A percentile compares a stretch with the other conserved stretches of the same genome.
phyloP scores from a whole-genome alignment of 306 rosid genomes.

The Aeschynomene evenia region DNA sequence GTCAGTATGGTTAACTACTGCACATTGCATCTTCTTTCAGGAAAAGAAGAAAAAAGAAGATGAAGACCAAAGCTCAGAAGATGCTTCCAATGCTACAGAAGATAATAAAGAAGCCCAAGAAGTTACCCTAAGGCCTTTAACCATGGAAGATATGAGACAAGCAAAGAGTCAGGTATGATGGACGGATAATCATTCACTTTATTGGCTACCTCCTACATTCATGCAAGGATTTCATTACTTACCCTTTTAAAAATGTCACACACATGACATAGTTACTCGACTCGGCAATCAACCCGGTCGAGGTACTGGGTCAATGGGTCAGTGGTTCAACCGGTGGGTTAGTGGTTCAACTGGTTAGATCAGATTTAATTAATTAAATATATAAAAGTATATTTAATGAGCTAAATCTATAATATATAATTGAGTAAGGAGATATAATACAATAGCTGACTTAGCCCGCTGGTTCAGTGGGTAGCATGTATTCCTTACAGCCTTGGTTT shows the following conservation, averaged over 20 bases:
- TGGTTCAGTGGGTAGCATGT: too few species aligned
- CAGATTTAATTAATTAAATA: too few species aligned
- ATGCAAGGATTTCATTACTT: neutral
- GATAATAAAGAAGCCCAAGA: constrained; percentile 48
- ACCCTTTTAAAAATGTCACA: neutral
- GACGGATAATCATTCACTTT: neutral
- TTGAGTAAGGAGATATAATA: too few species aligned
- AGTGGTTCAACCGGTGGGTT: too few species aligned
- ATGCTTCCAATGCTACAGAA: constrained; percentile 43
- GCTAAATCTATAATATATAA: too few species aligned
- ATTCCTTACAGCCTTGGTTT: too few species aligned
- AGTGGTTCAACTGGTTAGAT: too few species aligned
- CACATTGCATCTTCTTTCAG: constrained; percentile 35
- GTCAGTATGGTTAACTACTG: neutral
- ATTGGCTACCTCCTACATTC: neutral
- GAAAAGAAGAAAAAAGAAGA: constrained; percentile 53
- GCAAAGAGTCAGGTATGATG: constrained; percentile 71
- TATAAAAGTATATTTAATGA: too few species aligned
- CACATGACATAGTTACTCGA: too few species aligned
- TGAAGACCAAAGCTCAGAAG: constrained; percentile 49
- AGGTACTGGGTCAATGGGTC: too few species aligned
- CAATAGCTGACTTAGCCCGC: too few species aligned
- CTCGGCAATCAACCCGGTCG: too few species aligned
- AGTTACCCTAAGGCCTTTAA: constrained; percentile 58
- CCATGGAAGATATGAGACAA: constrained; percentile 83